These are phyloP conservation scores for Yarrowia sp. DNA, from an alignment of 805 yeast genomes.

Conservation along the genomic window DNA sequence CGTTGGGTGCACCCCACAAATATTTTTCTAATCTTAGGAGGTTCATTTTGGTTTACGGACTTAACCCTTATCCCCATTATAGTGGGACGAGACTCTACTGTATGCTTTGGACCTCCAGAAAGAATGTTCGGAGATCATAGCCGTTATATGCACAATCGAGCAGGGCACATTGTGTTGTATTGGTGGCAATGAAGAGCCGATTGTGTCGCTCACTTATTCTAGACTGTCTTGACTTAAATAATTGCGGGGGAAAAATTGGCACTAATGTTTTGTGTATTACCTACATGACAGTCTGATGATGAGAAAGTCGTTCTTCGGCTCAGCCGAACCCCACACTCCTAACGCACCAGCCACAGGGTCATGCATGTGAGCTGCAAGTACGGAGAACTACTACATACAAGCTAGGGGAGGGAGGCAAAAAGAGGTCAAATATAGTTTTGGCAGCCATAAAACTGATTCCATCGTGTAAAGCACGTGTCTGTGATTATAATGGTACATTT, in stretches of 20 bases:
- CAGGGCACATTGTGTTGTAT: no score
- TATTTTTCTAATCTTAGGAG: neutral
- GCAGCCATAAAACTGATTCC: neutral
- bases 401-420: neutral
- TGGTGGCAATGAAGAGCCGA: no score
- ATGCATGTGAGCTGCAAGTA: neutral
- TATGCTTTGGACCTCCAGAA: no score
- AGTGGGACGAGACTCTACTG: no score
- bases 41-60: no score
- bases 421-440: no score
- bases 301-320: neutral
- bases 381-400: neutral
- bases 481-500: neutral
- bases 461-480: neutral
- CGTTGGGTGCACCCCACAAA: neutral
- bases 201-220: no score
- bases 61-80: no score
- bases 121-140: no score
- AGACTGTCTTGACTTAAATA: neutral
- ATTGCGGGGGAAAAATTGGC: neutral
- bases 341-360: neutral
- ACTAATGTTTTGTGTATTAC: neutral
- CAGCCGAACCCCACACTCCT: slow-evolving; percentile 9
- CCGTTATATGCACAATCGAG: no score
- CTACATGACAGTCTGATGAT: slow-evolving; percentile 6